Percentiles rank a stretch among this genome's conserved stretches.
These are phyloP conservation scores for Thermomyces lanuginosus DNA, from an alignment of 2,329 filamentous ascomycete genomes.

Conservation along the genomic window DNA sequence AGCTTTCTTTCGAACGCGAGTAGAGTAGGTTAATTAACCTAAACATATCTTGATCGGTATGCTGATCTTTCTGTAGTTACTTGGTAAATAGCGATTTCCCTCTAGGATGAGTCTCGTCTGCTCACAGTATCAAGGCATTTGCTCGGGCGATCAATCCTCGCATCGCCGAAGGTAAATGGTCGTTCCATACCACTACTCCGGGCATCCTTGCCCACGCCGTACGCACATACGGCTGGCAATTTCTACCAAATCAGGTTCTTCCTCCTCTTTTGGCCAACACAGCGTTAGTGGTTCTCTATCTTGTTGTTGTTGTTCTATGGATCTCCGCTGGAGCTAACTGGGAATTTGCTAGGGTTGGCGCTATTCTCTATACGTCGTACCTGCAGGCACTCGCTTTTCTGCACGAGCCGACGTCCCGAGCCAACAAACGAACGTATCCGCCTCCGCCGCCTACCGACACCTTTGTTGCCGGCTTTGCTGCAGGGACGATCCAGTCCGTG, in stretches of 20 bases:
- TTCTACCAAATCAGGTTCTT: conserved; percentile 48
- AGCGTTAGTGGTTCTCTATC: too few species aligned
- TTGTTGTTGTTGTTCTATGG: background rate
- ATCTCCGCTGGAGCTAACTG: conserved; percentile 1
- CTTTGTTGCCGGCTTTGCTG: conserved; percentile 43
- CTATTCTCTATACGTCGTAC: conserved; percentile 47
- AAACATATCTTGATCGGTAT: conserved; percentile 2
- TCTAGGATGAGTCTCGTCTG: conserved; percentile 3
- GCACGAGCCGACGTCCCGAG: conserved; percentile 41
- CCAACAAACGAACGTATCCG: conserved; percentile 43
- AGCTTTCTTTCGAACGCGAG: conserved; percentile 76
- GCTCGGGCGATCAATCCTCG: conserved; percentile 46
- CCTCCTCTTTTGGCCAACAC: conserved; percentile 49
- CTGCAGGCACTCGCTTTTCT: conserved; percentile 42
- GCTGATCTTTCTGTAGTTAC: conserved; percentile 25
- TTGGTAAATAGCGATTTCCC: conserved; percentile 27
- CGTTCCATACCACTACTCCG: conserved; percentile 44
- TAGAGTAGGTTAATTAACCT: conserved; percentile 49
- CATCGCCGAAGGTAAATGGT: conserved; percentile 33
- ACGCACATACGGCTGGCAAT: conserved; percentile 45
- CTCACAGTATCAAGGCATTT: conserved; percentile 33
- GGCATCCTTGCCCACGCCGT: conserved; percentile 46
- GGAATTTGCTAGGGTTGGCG: conserved; percentile 33
- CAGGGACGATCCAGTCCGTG: conserved; percentile 44
- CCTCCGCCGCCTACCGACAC: conserved; percentile 38